Evolutionary conservation across 2,329 filamentous ascomycete genomes (phyloP).

Genomic region (Fusarium sp.): DNA sequence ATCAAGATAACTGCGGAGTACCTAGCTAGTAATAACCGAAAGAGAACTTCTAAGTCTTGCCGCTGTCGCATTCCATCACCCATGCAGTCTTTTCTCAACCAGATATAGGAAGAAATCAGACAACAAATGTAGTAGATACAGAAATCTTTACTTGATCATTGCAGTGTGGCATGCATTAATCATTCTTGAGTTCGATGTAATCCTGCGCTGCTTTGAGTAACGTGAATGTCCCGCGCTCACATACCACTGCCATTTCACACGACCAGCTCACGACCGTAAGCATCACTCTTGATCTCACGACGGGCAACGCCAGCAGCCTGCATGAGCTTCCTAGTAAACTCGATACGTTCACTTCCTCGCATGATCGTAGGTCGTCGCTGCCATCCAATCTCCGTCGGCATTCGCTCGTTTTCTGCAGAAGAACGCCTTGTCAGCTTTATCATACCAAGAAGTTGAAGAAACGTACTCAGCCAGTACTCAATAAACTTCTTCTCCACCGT

Average conservation of each 20-base stretch:
- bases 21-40: too few species aligned
- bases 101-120: too few species aligned
- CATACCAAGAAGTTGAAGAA: too few species aligned
- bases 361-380: neutral
- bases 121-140: too few species aligned
- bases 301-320: conserved; percentile 1
- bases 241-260: accelerated
- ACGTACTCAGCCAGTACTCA: conserved; percentile 15
- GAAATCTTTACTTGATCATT: too few species aligned
- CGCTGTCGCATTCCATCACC: too few species aligned
- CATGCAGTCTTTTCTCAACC: too few species aligned
- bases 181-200: too few species aligned
- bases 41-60: too few species aligned
- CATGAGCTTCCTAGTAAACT: conserved; percentile 2
- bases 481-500: conserved; percentile 15
- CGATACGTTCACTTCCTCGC: neutral
- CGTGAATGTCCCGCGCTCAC: neutral
- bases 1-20: too few species aligned
- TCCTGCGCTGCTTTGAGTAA: neutral
- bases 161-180: too few species aligned
- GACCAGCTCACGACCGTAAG: neutral
- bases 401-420: neutral
- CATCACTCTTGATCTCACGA: neutral
- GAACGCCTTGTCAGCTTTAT: neutral
- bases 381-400: conserved; percentile 12